A percentile compares a stretch with the other conserved stretches of the same genome.
phyloP scores from a whole-genome alignment of 305 asterid species.

The Fraxinus ornus region DNA sequence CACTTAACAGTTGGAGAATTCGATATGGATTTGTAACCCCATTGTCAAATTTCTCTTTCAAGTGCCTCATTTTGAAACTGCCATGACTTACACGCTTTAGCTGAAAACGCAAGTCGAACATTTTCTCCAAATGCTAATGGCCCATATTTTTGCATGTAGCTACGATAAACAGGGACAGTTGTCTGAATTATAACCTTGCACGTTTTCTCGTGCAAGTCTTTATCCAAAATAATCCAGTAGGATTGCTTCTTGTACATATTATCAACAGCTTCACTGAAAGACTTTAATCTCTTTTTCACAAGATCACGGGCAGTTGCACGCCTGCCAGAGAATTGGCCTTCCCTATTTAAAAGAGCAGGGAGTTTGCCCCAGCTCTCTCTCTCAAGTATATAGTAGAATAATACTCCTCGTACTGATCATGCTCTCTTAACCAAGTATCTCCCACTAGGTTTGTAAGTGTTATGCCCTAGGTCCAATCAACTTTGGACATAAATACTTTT shows the following conservation, averaged over 20 bases:
- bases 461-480: no score
- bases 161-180: constrained; percentile 81
- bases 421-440: constrained; percentile 41
- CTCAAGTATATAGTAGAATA: background rate
- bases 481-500: no score
- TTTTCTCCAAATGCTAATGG: constrained; percentile 77
- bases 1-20: background rate
- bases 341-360: constrained; percentile 73
- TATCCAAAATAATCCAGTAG: constrained; percentile 56
- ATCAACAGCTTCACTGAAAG: constrained; percentile 77
- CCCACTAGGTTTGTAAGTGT: no score
- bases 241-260: constrained; percentile 69
- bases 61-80: constrained; percentile 40
- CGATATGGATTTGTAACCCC: constrained; percentile 4
- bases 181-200: constrained; percentile 52
- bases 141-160: constrained; percentile 91
- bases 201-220: constrained; percentile 59
- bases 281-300: constrained; percentile 75
- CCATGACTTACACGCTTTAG: constrained; percentile 45
- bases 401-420: constrained; percentile 20
- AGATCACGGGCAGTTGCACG: constrained; percentile 82
- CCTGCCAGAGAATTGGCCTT: constrained; percentile 85
- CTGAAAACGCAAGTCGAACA: constrained; percentile 57
- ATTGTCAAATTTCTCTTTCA: constrained; percentile 25
- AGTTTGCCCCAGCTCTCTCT: constrained; percentile 60